Evolutionary conservation across 805 yeast genomes (phyloP).

Genomic region (Metschnikowia henanensis): DNA sequence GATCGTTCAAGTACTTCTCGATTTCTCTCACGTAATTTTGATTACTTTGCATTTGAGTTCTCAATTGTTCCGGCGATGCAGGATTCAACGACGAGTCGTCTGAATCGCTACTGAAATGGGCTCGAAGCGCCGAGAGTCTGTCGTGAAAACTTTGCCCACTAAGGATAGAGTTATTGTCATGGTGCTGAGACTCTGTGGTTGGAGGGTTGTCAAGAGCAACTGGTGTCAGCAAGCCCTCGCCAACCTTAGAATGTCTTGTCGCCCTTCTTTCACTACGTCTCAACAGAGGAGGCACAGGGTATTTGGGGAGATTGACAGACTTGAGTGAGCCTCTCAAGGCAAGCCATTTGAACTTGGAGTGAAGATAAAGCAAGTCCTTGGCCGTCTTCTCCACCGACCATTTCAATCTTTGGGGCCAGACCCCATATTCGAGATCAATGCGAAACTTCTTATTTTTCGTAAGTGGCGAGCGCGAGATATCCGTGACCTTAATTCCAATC

Average conservation of each 20-base stretch:
- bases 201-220: slow-evolving; percentile 1
- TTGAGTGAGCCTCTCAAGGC: slow-evolving; percentile 21
- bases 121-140: slow-evolving; percentile 29
- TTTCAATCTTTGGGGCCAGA: slow-evolving; percentile 71
- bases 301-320: slow-evolving; percentile 45
- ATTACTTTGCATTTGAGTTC: slow-evolving; percentile 26
- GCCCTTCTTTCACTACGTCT: slow-evolving; percentile 12
- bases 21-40: slow-evolving; percentile 47
- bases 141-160: slow-evolving; percentile 25
- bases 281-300: slow-evolving; percentile 41
- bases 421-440: slow-evolving; percentile 87
- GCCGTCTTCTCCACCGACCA: slow-evolving; percentile 80
- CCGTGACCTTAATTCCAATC: slow-evolving; percentile 63
- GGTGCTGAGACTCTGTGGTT: slow-evolving; percentile 3
- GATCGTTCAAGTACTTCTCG: slow-evolving; percentile 64
- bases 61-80: slow-evolving; percentile 34
- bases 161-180: slow-evolving; percentile 23
- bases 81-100: slow-evolving; percentile 21
- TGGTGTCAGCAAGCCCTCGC: neutral
- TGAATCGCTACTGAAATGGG: slow-evolving; percentile 29
- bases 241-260: slow-evolving; percentile 1
- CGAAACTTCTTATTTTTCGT: slow-evolving; percentile 50
- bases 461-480: slow-evolving; percentile 40
- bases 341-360: slow-evolving; percentile 59
- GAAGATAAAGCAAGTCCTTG: slow-evolving; percentile 70